These are phyloP conservation scores for Pueraria montana DNA, from an alignment of 306 rosid species.

Conservation along the genomic window DNA sequence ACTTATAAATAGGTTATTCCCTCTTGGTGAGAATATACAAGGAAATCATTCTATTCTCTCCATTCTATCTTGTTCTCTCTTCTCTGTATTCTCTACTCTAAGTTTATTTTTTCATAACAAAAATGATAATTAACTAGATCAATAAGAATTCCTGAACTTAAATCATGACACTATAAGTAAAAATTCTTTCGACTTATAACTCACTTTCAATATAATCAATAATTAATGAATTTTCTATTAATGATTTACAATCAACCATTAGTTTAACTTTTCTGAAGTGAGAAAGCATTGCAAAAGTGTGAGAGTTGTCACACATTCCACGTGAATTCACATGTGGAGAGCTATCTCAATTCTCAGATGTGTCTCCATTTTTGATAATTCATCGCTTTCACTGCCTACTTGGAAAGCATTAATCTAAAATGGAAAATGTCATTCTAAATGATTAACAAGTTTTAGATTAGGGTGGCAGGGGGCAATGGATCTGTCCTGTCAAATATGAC, in stretches of 20 bases:
- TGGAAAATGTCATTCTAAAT: neutral
- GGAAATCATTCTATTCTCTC: no score
- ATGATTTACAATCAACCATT: neutral
- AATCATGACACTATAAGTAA: neutral
- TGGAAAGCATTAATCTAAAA: slow-evolving; percentile 20
- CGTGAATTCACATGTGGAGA: slow-evolving; percentile 50
- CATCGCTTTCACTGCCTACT: neutral
- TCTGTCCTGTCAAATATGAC: neutral
- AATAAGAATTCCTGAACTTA: neutral
- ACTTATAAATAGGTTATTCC: no score
- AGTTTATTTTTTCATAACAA: no score
- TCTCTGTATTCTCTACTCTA: no score
- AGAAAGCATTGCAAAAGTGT: neutral
- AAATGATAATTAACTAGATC: neutral
- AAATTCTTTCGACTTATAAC: neutral
- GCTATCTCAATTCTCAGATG: neutral
- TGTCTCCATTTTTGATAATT: slow-evolving; percentile 25
- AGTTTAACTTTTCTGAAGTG: neutral
- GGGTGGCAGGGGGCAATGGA: neutral
- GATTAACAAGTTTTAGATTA: slow-evolving; percentile 1
- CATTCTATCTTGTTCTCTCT: no score
- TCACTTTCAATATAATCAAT: neutral
- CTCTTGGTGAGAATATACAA: no score
- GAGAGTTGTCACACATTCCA: slow-evolving; percentile 49
- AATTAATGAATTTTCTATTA: neutral